Percentiles rank a stretch among this genome's conserved stretches.
phyloP scores from a whole-genome alignment of 495 filamentous ascomycete species.

The Podospora anserina region DNA sequence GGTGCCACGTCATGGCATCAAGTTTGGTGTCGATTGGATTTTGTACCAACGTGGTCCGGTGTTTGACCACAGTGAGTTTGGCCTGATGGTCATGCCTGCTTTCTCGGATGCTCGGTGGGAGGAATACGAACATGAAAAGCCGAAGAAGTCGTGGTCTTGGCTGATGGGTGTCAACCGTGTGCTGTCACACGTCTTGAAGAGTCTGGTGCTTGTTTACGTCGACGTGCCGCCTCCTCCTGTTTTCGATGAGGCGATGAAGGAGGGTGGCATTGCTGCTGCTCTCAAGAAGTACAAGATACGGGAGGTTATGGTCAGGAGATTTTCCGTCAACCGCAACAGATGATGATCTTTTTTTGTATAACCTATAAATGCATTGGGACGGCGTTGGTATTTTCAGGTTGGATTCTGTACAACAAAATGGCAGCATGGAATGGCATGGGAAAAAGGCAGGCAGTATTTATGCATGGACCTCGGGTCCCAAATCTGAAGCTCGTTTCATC shows the following conservation, averaged over 20 bases:
- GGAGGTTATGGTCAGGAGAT: constrained; percentile 78
- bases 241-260: constrained; percentile 36
- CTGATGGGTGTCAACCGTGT: constrained; percentile 88
- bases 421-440: not conserved
- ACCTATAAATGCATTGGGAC: constrained; percentile 14
- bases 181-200: constrained; percentile 86
- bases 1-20: constrained; percentile 90
- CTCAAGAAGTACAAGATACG: constrained; percentile 72
- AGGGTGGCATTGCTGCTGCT: constrained; percentile 57
- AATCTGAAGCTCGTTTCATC: not conserved
- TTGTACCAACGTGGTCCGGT: constrained; percentile 94
- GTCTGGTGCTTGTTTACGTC: constrained; percentile 80
- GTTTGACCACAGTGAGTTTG: constrained; percentile 92
- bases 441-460: not conserved
- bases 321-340: constrained; percentile 72
- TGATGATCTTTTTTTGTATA: constrained; percentile 1
- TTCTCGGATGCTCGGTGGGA: constrained; percentile 76
- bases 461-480: not conserved
- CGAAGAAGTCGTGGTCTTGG: constrained; percentile 77
- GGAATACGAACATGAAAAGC: constrained; percentile 43
- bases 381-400: constrained; percentile 6
- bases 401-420: not conserved
- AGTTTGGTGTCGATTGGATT: constrained; percentile 91
- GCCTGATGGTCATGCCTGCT: constrained; percentile 75
- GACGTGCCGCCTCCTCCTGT: constrained; percentile 74